These are phyloP conservation scores for Linum tenue DNA, from an alignment of 345 rosid genomes.

Conservation along the genomic window DNA sequence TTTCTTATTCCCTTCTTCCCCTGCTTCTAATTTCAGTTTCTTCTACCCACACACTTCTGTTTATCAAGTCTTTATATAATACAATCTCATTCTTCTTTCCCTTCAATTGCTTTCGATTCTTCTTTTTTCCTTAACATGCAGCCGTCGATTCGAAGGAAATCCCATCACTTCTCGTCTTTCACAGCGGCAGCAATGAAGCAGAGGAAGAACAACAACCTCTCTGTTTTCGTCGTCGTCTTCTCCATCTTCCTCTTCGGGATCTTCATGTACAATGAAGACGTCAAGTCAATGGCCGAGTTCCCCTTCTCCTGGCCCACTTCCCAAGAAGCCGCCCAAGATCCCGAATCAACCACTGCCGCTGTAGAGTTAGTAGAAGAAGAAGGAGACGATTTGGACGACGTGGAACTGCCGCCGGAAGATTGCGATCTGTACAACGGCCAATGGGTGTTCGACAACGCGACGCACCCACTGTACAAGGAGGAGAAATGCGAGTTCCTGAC, in stretches of 20 bases:
- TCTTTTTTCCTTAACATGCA: neutral
- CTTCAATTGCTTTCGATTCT: too few relatives aligned
- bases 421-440: constrained; percentile 21
- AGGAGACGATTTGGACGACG: neutral
- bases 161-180: neutral
- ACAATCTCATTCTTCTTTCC: neutral
- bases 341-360: too few relatives aligned
- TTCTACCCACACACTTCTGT: neutral
- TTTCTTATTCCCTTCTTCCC: too few relatives aligned
- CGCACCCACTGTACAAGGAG: constrained; percentile 19
- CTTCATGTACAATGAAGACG: constrained; percentile 7
- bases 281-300: constrained; percentile 4
- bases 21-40: too few relatives aligned
- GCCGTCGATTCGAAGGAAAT: neutral
- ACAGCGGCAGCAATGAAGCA: neutral
- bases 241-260: constrained; percentile 8
- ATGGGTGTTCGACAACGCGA: constrained; percentile 21
- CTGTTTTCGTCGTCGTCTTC: constrained; percentile 3
- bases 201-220: neutral
- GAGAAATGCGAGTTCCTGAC: constrained; percentile 20
- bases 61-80: too few relatives aligned
- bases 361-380: neutral
- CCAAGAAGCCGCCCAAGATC: neutral
- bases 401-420: constrained; percentile 9
- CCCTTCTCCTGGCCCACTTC: constrained; percentile 1